A percentile compares a stretch with the other conserved stretches of the same genome.
Conservation (phyloP, 108 stramenopile species). For the Phaeodactylum tricornutum region DNA sequence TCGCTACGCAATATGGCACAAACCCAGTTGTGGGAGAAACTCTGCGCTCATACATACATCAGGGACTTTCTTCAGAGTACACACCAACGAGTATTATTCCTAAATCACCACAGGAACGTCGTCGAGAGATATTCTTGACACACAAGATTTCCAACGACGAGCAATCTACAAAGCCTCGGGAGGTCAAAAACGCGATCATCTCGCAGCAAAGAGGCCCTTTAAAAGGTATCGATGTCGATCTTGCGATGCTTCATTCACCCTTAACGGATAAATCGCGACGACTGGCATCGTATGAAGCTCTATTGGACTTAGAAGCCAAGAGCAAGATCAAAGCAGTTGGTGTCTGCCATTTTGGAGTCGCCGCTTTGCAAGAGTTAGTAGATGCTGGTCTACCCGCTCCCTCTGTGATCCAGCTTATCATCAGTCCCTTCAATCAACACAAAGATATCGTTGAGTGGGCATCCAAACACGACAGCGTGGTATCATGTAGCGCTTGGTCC, state of each 20-base stretch:
- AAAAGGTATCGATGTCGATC: slow-evolving; percentile 28
- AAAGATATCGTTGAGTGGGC: slow-evolving; percentile 42
- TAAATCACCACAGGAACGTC: not conserved
- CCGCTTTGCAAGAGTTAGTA: slow-evolving; percentile 44
- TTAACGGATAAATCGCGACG: slow-evolving; percentile 35
- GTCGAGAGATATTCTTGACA: slow-evolving; percentile 49
- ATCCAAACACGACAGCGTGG: slow-evolving; percentile 21
- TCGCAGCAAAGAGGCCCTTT: not conserved
- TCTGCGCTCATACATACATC: slow-evolving; percentile 24
- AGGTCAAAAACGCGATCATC: slow-evolving; percentile 23
- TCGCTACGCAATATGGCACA: slow-evolving; percentile 45
- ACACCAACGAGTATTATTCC: not conserved
- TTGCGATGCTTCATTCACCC: slow-evolving; percentile 65
- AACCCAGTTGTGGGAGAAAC: slow-evolving; percentile 29
- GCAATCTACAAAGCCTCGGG: slow-evolving; percentile 41
- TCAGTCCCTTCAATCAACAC: slow-evolving; percentile 70
- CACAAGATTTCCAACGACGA: slow-evolving; percentile 65
- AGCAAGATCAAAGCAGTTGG: slow-evolving; percentile 49
- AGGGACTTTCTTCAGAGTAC: slow-evolving; percentile 19
- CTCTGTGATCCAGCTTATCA: slow-evolving; percentile 53
- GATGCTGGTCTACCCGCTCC: slow-evolving; percentile 32
- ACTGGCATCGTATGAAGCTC: slow-evolving; percentile 38
- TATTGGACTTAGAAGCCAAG: slow-evolving; percentile 40
- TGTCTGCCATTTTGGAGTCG: slow-evolving; percentile 68
- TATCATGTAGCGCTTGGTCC: slow-evolving; percentile 66